These are phyloP conservation scores for Blastocystis sp. DNA, from an alignment of 352 stramenopile species.

Conservation along the genomic window DNA sequence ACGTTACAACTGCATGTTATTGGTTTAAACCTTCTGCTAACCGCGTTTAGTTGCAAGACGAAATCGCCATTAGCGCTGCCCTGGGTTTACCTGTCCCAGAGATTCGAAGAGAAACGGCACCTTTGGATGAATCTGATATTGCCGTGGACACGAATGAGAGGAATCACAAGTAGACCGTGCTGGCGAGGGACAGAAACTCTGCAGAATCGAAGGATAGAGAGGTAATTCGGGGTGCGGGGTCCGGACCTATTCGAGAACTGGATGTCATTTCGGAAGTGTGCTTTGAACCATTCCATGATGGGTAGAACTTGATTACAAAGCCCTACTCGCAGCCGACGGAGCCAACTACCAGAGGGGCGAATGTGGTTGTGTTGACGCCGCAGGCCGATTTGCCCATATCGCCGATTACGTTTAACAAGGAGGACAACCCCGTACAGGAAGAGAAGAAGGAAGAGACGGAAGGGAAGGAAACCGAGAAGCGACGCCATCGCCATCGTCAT, in stretches of 20 bases:
- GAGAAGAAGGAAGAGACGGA: too few relatives aligned
- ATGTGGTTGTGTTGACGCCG: slow-evolving; percentile 13
- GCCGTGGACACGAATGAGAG: background rate
- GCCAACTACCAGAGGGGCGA: background rate
- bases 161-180: background rate
- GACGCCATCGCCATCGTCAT: background rate
- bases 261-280: background rate
- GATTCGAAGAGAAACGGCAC: background rate
- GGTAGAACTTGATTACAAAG: background rate
- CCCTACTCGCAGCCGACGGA: background rate
- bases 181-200: background rate
- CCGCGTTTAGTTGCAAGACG: slow-evolving; percentile 6
- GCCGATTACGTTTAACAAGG: too few relatives aligned
- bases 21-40: background rate
- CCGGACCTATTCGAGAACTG: background rate
- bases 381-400: too few relatives aligned
- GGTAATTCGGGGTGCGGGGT: background rate
- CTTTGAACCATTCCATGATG: background rate
- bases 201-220: background rate
- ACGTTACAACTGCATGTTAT: background rate
- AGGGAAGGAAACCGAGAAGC: too few relatives aligned
- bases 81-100: background rate
- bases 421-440: too few relatives aligned
- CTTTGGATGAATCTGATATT: background rate
- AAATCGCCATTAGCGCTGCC: background rate